Base-by-base conservation (phyloP, 345 rosid genomes). In the Bruguiera gymnorhiza region DNA sequence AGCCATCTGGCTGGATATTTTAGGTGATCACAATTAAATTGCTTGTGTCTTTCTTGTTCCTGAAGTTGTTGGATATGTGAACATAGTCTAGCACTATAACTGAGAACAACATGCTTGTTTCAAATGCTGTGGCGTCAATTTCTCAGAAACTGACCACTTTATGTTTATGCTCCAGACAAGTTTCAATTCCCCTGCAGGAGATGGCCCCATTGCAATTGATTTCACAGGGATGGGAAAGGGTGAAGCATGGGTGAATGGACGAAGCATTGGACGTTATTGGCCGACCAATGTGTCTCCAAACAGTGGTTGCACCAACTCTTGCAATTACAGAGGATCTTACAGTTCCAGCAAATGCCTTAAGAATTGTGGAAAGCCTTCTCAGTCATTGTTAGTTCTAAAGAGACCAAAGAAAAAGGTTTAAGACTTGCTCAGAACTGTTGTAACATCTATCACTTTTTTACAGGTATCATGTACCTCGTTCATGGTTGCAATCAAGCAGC, bases 161-260 rank as follows among this genome's bases (percentile, higher is more conserved):
- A 31, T 27, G 34, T 59, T 70, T 76, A 27, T 43, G 43, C 53
- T 54, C 51, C 76, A 92, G 97, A 92, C 89, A 8, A 83, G 69
- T 39, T 83, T 92, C 71, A 83, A 83, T 70, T 83, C 86, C 64
- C 98, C 96, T 11, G 76, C 76, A 26, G 94, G 96, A 5, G 78
- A 75, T 48, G 82, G 79, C 60, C 91, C 98, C 3, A 76, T 89
- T 24, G 96, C 92, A 8, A 48, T 92, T 60, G 93, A 92, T 85
- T 87, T 89, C 73, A 84, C 84, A 0, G 93, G 92, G 37, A 78
- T 87, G 91, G 96, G 94, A 37, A 92, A 92, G 73, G 98, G 98
- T 6, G 87, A 86, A 76, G 98, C 96, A 11, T 92, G 98, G 98
- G 91, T 92, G 67, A 92, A 92, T n/a, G 96, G 96, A 70, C 87